Conservation (phyloP, 768 basidiomycete species). For the Mycena amicta region DNA sequence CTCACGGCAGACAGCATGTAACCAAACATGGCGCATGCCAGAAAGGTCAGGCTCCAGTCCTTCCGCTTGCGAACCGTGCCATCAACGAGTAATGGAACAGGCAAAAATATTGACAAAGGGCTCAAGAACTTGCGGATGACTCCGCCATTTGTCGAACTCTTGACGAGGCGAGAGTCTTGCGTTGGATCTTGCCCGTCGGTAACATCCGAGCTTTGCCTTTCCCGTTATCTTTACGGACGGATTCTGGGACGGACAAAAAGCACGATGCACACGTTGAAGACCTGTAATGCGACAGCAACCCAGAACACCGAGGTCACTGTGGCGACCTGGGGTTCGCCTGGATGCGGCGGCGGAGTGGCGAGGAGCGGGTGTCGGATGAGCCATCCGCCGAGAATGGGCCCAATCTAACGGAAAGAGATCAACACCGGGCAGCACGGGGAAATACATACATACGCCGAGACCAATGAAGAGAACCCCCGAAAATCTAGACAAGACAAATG, state of each 20-base stretch:
- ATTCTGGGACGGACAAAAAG: constrained; percentile 74
- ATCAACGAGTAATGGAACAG: constrained; percentile 48
- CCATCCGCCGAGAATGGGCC: constrained; percentile 71
- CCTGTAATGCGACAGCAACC: constrained; percentile 45
- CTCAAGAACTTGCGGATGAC: constrained; percentile 45
- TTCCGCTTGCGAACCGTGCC: constrained; percentile 45
- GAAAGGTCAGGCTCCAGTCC: constrained; percentile 82
- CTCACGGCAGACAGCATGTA: constrained; percentile 68
- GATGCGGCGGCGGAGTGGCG: constrained; percentile 17
- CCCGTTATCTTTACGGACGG: constrained; percentile 44
- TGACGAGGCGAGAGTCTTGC: too few species aligned
- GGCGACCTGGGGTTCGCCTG: constrained; percentile 19
- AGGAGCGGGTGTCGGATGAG: constrained; percentile 45
- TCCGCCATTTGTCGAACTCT: too few species aligned
- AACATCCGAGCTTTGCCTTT: constrained; percentile 19
- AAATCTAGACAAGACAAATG: too few species aligned
- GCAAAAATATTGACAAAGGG: constrained; percentile 73
- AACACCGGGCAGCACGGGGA: background rate
- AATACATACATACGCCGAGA: constrained; percentile 42
- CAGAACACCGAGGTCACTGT: constrained; percentile 52
- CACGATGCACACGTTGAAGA: constrained; percentile 61
- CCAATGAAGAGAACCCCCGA: constrained; percentile 79
- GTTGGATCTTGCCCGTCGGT: background rate
- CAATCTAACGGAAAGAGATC: constrained; percentile 38
- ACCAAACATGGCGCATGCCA: constrained; percentile 63